Base-by-base conservation (phyloP, 176 grass and related monocot species). In the Ensete glaucum region DNA sequence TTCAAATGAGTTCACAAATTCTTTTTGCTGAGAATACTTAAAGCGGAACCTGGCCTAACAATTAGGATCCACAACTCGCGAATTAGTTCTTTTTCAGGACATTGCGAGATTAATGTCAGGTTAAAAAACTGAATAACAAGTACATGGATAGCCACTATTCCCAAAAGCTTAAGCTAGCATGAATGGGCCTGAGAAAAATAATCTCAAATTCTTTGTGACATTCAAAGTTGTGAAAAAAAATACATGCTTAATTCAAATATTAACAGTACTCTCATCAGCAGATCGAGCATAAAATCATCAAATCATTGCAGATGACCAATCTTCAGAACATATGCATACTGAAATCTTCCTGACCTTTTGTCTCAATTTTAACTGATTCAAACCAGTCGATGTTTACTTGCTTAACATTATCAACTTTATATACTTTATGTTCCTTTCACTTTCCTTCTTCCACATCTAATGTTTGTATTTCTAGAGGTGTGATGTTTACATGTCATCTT, bases 241-340 rank as follows among this genome's bases (percentile, higher is more conserved):
- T 43, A 43, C 5, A 43, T 43, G 34, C 34, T 6, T 43, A 43
- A 43, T 43, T 43, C 34, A 43, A 43, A 43, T 43, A 4, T 43
- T 43, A 43, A 43, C 34, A 43, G 34, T 43, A 4, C 3, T 43
- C 34, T 43, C 34, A 43, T 43, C 57, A 60, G 57, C 34, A 6
- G 34, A 43, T 6, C 34, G 3, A 43, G 3, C 34, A 43, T 43
- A 43, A 43, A 43, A 43, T 43, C 15, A n/a, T 60, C 7, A 8
- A 60, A 60, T 60, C 57, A 60, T 60, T 60, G 57, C 57, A n/a
- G 57, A 60, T 60, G n/a, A n/a, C 34, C 57, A 60, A 60, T n/a
- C 8, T 9, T 15, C 57, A 20, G 2, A 60, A 60, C 7, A 60
- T 60, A 60, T 60, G 57, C 14, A 60, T 20, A 21, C 14, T 60